Evolutionary conservation across 495 filamentous ascomycete species (phyloP), one percentile per base, ranked within the genome.

Genomic region (Penicillium ochrochloron): DNA sequence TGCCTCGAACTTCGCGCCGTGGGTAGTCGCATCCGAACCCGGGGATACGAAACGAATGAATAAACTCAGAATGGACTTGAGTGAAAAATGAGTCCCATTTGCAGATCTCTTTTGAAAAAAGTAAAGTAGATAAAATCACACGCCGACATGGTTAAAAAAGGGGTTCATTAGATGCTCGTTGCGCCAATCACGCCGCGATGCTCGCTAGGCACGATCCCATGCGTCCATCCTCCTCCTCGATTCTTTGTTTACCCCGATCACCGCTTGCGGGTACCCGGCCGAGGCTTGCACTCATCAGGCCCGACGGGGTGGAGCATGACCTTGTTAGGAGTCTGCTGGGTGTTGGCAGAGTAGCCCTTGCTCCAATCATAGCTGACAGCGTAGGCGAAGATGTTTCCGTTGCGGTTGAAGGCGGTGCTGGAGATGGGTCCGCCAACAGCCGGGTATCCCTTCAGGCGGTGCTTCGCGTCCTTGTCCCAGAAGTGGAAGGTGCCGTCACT

Each of bases 281-380:
- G 78, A 9, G 92, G 92, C 77, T 94, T 95, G 66, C 90, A 91
- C 75, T 95, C 92, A 63, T 95, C 92, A 25, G 81, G 83, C 48
- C 79, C 79, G 14, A 97, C 85, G 0, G 87, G 86, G 77, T 95
- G 93, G 66, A 97, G 80, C 88, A 96, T 94, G 59, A 97, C 86
- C 77, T 95, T 96, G 75, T 89, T 93, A 7, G 88, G 83, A 42
- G 85, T 83, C 65, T 87, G 82, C 23, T 84, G 87, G 33, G 74
- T 92, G 74, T 95, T 94, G 33, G 74, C 83, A 9, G 84, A 80
- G 75, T 92, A 94, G 12, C 94, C 94, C 76, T 96, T 96, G 72
- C 89, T 91, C 94, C 94, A 97, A 79, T 97, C 94, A 69, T 97
- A 97, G 69, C 91, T 93, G 33, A 96, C 85, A 7, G 93, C 90